Evolutionary conservation across 257 asterid species (phyloP), one percentile per base, ranked within the genome.

Genomic region (Solanum rostratum): DNA sequence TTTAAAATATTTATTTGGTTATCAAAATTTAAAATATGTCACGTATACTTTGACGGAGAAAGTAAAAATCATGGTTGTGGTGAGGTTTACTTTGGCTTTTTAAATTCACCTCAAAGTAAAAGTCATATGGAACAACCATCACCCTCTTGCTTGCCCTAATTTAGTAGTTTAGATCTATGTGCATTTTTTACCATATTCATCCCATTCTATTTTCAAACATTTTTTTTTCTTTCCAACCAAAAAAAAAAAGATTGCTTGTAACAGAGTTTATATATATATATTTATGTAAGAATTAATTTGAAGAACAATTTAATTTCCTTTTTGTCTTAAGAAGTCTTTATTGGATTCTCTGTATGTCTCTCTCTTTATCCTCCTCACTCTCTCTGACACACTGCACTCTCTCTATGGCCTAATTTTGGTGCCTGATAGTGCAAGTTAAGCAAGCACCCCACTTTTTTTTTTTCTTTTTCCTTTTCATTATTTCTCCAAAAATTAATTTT

Each of bases 401-500:
- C 88, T 85, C 90, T 86, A 87, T 94, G 98, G 95, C 91, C 97
- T 92, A 92, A 92, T 89, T 89, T 91, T 91, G 98, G 91, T 95
- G 95, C 89, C 97, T 94, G 90, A 84, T 89, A 93, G 97, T 95
- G 95, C 95, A 95, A 95, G 97, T 97, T 90, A 95, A 94, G 98
- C 94, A 94, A 95, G 76, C 89, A 81, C 87, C 91, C 88, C 88
- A 88, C 91, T 84, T 88, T 88, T 87, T 80, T 49, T 80, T 53
- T 87, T 88, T 76, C 82, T 18, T 53, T 45, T 53, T 27, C 0
- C 50, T 73, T 30, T 9, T 29, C 59, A 57, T 71, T 78, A 6
- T 55, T 59, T 63, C 60, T 41, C 45, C 18, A 81, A 45, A 60
- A 39, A 39, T 1, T 15, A 13, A 59, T 59, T 45, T 22, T 41